These are phyloP conservation scores for Backusella luteola DNA, from an alignment of 192 early-diverging fungal species.

Conservation along the genomic window DNA sequence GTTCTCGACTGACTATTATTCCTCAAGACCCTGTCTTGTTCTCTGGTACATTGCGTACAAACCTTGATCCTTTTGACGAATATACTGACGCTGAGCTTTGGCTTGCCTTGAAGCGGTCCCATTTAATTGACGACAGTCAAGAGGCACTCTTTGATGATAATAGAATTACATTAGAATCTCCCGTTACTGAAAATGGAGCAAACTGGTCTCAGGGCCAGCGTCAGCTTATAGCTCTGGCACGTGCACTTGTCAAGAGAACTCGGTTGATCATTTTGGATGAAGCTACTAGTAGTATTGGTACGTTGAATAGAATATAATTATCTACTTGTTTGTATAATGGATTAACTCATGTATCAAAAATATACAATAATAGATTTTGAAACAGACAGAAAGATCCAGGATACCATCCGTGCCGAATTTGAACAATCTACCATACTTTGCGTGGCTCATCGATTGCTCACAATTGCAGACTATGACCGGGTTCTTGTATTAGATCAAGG, in stretches of 20 bases:
- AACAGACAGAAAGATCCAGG: not conserved
- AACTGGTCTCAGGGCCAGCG: slow-evolving; percentile 59
- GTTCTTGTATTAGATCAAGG: not conserved
- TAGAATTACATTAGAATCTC: slow-evolving; percentile 38
- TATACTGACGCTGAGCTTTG: slow-evolving; percentile 52
- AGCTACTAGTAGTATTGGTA: slow-evolving; percentile 52
- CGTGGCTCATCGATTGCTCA: not conserved
- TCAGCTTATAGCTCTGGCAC: slow-evolving; percentile 59
- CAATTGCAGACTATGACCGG: not conserved
- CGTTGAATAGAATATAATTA: too few species aligned
- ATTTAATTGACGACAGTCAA: not conserved
- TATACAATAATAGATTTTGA: not conserved
- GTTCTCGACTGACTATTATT: slow-evolving; percentile 79
- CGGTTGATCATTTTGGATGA: slow-evolving; percentile 68
- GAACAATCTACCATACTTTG: not conserved
- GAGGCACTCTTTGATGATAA: slow-evolving; percentile 12
- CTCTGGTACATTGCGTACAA: slow-evolving; percentile 47
- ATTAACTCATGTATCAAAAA: too few species aligned
- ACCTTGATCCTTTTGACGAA: slow-evolving; percentile 70
- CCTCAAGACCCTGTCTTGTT: slow-evolving; percentile 83
- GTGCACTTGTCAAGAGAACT: slow-evolving; percentile 51
- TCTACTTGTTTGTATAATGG: too few species aligned
- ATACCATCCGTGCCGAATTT: not conserved
- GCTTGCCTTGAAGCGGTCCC: slow-evolving; percentile 43
- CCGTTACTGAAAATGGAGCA: slow-evolving; percentile 48